phyloP scores from a whole-genome alignment of 2,329 filamentous ascomycete genomes.

The Neofusicoccum sp. region DNA sequence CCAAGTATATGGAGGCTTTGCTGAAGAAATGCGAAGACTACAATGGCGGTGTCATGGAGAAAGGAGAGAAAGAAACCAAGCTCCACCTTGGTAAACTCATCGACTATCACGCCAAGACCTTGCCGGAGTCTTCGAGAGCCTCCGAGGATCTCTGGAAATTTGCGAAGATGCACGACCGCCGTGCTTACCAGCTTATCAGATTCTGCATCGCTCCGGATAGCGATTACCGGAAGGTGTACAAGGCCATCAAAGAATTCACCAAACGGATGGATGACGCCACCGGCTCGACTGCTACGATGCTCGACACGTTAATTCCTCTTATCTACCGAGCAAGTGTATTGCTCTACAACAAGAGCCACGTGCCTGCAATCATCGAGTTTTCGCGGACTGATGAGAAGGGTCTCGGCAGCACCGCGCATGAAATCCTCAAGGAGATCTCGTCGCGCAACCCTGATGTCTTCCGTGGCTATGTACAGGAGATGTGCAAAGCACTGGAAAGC shows the following conservation, averaged over 20 bases:
- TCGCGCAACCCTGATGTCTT: conserved; percentile 85
- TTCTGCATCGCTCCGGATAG: conserved; percentile 82
- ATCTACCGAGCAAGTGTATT: conserved; percentile 81
- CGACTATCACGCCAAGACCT: conserved; percentile 67
- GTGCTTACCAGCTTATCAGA: conserved; percentile 83
- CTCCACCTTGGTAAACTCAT: conserved; percentile 70
- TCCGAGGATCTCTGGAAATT: conserved; percentile 83
- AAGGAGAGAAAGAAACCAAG: conserved; percentile 66
- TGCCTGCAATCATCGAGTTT: conserved; percentile 83
- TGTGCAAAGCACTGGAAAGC: conserved; percentile 81
- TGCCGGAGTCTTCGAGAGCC: conserved; percentile 72
- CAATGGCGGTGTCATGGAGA: conserved; percentile 80
- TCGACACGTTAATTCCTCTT: conserved; percentile 79
- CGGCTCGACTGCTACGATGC: conserved; percentile 56
- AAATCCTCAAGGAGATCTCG: conserved; percentile 89
- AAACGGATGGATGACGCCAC: conserved; percentile 73
- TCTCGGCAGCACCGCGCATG: conserved; percentile 76
- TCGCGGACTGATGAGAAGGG: conserved; percentile 80
- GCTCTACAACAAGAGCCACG: conserved; percentile 91
- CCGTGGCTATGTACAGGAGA: conserved; percentile 85
- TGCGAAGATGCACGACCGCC: conserved; percentile 84
- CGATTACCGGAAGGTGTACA: conserved; percentile 87
- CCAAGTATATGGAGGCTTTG: conserved; percentile 71
- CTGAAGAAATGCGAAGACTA: conserved; percentile 82
- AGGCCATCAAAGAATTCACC: conserved; percentile 84